Conservation (phyloP, 257 asterid species). For the Nicotiana tomentosiformis region DNA sequence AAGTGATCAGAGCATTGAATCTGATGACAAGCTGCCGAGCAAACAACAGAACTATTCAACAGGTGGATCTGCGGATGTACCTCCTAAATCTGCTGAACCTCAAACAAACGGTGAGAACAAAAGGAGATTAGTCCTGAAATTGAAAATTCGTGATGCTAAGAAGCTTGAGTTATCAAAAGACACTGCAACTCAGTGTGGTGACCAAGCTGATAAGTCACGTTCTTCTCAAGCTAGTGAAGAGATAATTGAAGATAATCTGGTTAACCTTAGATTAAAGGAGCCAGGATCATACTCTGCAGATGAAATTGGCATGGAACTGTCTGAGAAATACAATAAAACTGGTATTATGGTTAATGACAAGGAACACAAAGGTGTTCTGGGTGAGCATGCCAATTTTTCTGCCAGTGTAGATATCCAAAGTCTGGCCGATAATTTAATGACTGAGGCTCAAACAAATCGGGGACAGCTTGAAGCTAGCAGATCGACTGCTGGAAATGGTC, state of each 20-base stretch:
- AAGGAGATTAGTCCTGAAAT: slow-evolving; percentile 61
- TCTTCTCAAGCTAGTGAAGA: slow-evolving; percentile 33
- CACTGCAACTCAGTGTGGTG: slow-evolving; percentile 24
- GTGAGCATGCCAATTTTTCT: slow-evolving; percentile 1
- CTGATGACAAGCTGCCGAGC: slow-evolving; percentile 25
- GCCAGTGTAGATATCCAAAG: slow-evolving; percentile 12
- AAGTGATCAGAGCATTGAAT: slow-evolving; percentile 28
- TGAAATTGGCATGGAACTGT: slow-evolving; percentile 26
- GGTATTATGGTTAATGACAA: slow-evolving; percentile 12
- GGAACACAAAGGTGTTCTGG: neutral
- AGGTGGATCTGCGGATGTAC: slow-evolving; percentile 28
- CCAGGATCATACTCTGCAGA: slow-evolving; percentile 37
- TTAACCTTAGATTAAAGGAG: slow-evolving; percentile 23
- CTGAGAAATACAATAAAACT: slow-evolving; percentile 20
- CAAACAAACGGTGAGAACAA: slow-evolving; percentile 39
- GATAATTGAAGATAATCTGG: slow-evolving; percentile 24
- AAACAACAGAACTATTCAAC: slow-evolving; percentile 25
- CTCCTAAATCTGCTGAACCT: slow-evolving; percentile 32
- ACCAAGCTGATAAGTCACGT: slow-evolving; percentile 39
- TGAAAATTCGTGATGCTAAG: slow-evolving; percentile 45
- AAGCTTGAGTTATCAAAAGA: slow-evolving; percentile 34
- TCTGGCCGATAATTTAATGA: neutral
- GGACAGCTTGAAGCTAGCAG: slow-evolving; percentile 14
- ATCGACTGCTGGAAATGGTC: slow-evolving; percentile 14
- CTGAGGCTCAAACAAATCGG: slow-evolving; percentile 4